Evolutionary conservation across 2,329 filamentous ascomycete genomes (phyloP).

Genomic region (Xylariaceae sp.): DNA sequence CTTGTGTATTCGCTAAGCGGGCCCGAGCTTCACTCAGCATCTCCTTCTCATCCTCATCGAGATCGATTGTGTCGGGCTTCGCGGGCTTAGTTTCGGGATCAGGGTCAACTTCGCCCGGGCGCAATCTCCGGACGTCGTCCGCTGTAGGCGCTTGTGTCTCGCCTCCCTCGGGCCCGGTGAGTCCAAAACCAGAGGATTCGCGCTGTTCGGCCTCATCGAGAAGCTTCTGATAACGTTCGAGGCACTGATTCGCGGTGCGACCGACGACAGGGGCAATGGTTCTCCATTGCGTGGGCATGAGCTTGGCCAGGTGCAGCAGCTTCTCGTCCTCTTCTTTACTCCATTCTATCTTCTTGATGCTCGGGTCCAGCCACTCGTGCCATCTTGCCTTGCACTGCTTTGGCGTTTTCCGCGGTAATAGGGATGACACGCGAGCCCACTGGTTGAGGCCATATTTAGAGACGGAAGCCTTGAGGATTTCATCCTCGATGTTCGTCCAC

Average conservation of each 20-base stretch:
- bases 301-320: constrained; percentile 88
- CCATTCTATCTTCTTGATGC: constrained; percentile 98
- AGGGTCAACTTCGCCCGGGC: constrained; percentile 92
- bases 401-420: constrained; percentile 92
- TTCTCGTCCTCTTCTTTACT: constrained; percentile 98
- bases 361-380: constrained; percentile 96
- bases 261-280: constrained; percentile 97
- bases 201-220: constrained; percentile 91
- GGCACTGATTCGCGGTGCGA: constrained; percentile 90
- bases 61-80: constrained; percentile 90
- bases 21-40: constrained; percentile 98
- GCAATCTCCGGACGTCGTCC: constrained; percentile 82
- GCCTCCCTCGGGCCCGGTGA: constrained; percentile 79
- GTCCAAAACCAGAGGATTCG: constrained; percentile 72
- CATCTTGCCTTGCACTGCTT: constrained; percentile 99
- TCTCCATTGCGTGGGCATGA: constrained; percentile 99
- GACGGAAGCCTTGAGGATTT: constrained; percentile 93
- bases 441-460: constrained; percentile 95
- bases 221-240: constrained; percentile 94
- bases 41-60: constrained; percentile 98
- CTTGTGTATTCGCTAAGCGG: constrained; percentile 93
- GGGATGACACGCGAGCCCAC: constrained; percentile 96
- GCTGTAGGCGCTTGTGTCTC: constrained; percentile 84
- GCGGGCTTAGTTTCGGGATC: constrained; percentile 96
- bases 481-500: constrained; percentile 78